These are phyloP conservation scores for Coemansia umbellata DNA, from an alignment of 192 early-diverging fungal species.

Conservation along the genomic window DNA sequence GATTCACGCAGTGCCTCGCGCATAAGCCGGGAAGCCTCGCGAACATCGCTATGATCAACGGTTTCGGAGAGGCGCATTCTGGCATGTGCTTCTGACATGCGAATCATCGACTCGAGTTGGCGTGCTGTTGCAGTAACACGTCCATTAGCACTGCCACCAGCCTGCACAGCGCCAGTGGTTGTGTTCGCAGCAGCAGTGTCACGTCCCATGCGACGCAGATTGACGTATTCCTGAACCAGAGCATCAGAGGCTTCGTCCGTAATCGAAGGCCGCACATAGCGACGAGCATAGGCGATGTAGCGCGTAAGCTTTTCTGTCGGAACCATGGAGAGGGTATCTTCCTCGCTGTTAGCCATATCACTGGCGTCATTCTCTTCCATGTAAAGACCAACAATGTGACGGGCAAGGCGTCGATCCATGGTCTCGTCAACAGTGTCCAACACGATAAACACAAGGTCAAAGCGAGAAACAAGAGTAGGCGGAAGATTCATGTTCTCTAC, in stretches of 20 bases:
- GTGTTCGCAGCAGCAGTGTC: constrained; percentile 14
- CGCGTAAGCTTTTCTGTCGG: constrained; percentile 79
- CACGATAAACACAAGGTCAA: constrained; percentile 90
- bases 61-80: constrained; percentile 74
- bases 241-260: constrained; percentile 71
- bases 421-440: constrained; percentile 85
- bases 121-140: constrained; percentile 89
- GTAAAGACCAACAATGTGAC: constrained; percentile 86
- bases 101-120: constrained; percentile 97
- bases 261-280: constrained; percentile 70
- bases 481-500: constrained; percentile 89
- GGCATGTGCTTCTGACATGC: constrained; percentile 90
- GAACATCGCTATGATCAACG: constrained; percentile 80
- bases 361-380: constrained; percentile 56
- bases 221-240: constrained; percentile 79
- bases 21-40: constrained; percentile 85
- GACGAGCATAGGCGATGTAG: constrained; percentile 88
- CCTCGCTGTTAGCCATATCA: neutral
- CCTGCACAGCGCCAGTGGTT: constrained; percentile 38
- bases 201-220: constrained; percentile 72
- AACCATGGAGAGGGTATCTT: constrained; percentile 26
- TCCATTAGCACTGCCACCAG: constrained; percentile 41
- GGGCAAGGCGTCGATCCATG: constrained; percentile 80
- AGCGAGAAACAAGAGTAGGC: constrained; percentile 90
- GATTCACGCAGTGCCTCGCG: constrained; percentile 84